Evolutionary conservation across 331 rosid species (phyloP), one percentile per base, ranked within the genome.

Genomic region (Rhamnella rubrinervis): DNA sequence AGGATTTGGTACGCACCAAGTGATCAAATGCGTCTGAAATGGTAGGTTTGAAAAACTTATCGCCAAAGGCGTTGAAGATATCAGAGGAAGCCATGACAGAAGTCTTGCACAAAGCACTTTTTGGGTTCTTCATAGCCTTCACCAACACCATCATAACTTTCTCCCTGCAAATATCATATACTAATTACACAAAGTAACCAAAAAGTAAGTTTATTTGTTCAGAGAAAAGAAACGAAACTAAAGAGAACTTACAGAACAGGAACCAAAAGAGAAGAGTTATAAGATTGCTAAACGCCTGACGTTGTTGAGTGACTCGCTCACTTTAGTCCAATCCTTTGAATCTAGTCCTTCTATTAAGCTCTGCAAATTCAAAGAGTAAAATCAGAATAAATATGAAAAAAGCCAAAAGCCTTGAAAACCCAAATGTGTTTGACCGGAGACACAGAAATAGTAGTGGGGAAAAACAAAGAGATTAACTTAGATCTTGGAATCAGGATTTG

Each of bases 101-200:
- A 68, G 98, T 93, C 83, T 93, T 93, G 85, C 84, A 77, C 20
- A 93, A 46, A 70, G 98, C 97, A 75, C 98, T 93, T 51, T 96
- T 84, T 21, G 98, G 98, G 66, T 91, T 93, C 79, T 85, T 93
- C 97, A 93, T 88, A 20, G 92, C 77, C 84, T 88, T 93, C 13
- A 85, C 83, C 85, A 91, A 55, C 55, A 91, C 89, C 84, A 59
- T 53, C 83, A 84, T 57, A 63, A 84, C 71, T 69, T 85, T 91
- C 8, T 79, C 97, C 77, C 98, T 93, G 80, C 3, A 16, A 63
- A 69, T 7, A 58, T 10, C 63, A 69, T 39, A 21, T 38, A 41
- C 26, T 21, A 19, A 26, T 49, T n/a, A 55, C 18, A 49, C 71
- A 16, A 50, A n/a, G n/a, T n/a, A n/a, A n/a, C 16, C 7, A 2